Conservation (phyloP, 108 stramenopile species). For the Thalassiosira profunda region DNA sequence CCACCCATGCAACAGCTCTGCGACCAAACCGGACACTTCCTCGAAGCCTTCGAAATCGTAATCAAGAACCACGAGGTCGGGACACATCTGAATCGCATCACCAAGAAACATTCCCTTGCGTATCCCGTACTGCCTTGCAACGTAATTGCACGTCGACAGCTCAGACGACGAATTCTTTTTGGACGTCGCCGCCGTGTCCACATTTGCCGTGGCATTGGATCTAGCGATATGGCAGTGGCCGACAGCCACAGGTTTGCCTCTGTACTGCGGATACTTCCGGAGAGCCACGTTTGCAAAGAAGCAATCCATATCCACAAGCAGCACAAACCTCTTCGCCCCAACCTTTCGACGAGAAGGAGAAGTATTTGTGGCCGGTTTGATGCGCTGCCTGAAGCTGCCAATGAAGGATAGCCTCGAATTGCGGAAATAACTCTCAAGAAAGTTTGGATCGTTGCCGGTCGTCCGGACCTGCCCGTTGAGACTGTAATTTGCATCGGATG, state of each 20-base stretch:
- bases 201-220: constrained; percentile 2
- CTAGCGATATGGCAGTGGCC: constrained; percentile 70
- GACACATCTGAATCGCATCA: constrained; percentile 86
- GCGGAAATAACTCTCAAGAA: constrained; percentile 73
- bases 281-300: constrained; percentile 93
- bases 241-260: constrained; percentile 87
- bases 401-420: constrained; percentile 80
- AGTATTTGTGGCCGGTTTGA: constrained; percentile 8
- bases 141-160: constrained; percentile 95
- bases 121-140: constrained; percentile 89
- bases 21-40: constrained; percentile 79
- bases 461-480: constrained; percentile 45
- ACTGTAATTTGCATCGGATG: constrained; percentile 35
- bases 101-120: constrained; percentile 95
- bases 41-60: constrained; percentile 94
- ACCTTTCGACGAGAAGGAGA: constrained; percentile 20
- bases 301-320: constrained; percentile 98
- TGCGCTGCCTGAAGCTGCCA: constrained; percentile 81
- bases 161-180: constrained; percentile 77
- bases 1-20: constrained; percentile 66
- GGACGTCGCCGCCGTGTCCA: constrained; percentile 7
- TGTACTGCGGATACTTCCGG: constrained; percentile 83
- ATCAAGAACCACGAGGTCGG: constrained; percentile 85
- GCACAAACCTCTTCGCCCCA: constrained; percentile 67
- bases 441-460: constrained; percentile 81